Evolutionary conservation across 805 yeast species (phyloP), one percentile per base, ranked within the genome.

Genomic region (Saccharomycopsis selenospora): DNA sequence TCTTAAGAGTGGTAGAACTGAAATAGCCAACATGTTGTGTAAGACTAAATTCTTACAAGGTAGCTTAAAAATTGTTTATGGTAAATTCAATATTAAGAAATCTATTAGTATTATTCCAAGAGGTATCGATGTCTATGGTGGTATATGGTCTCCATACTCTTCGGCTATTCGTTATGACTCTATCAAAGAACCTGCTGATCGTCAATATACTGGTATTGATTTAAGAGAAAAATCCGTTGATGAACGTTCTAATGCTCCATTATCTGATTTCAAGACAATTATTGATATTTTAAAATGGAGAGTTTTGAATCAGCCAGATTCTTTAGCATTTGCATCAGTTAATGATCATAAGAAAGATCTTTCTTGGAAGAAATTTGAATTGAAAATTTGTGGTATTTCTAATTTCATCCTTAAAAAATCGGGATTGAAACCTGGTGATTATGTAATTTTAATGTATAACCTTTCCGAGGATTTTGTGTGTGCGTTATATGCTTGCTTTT

Each of bases 11-110:
- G 96, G 96, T 20, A 82, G 96, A 6, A 72, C 87, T 18, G 98
- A 93, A 57, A 84, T 93, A 54, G 98, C 98, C 0, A 93, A 90
- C 57, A 86, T 80, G 84, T 74, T 80, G 58, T 88, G 85, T 65
- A 86, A 82, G 59, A 77, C 81, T 55, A 75, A 78, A 55, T 89
- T 89, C 60, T 70, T 80, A 38, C 84, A 80, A 55, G 98, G 98
- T 2, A 70, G 75, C n/a, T 66, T 93, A 20, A 72, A 77, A n/a
- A 81, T 95, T 0, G 81, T 77, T 24, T 90, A 79, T 64, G 88
- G 89, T 46, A 88, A 86, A 59, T 93, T 89, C 60, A 82, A 82
- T 52, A 72, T 84, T 22, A 68, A 76, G 25, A 75, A 75, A 44
- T 77, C 89, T 0, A 66, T 88, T 6, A 72, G 80, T 45, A 73